Evolutionary conservation across 106 monocot genomes (phyloP).

Genomic region (Posidonia australis): DNA sequence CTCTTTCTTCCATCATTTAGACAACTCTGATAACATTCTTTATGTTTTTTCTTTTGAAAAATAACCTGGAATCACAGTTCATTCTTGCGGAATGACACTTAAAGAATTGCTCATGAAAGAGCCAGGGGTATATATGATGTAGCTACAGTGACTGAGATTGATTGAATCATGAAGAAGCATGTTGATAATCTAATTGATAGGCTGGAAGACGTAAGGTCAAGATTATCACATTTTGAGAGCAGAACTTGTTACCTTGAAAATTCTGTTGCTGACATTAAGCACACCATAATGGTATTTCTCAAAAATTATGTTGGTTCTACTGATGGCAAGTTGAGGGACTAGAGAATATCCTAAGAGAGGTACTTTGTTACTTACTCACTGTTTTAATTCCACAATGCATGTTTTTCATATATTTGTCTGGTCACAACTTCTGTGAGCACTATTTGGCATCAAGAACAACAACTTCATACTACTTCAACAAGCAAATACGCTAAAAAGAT

Average conservation of each 20-base stretch:
- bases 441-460: too few species aligned
- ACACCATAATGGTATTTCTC: constrained; percentile 17
- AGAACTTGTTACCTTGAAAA: constrained; percentile 42
- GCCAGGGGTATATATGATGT: constrained; percentile 20
- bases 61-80: constrained; percentile 40
- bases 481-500: too few species aligned
- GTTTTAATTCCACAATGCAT: not conserved
- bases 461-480: too few species aligned
- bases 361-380: constrained; percentile 2
- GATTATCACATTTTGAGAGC: constrained; percentile 48
- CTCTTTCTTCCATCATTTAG: too few species aligned
- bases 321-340: constrained; percentile 56
- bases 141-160: constrained; percentile 13
- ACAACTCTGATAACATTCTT: too few species aligned
- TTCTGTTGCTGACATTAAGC: constrained; percentile 54
- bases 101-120: constrained; percentile 30
- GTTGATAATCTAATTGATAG: constrained; percentile 8
- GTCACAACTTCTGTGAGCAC: not conserved
- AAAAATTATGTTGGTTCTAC: constrained; percentile 33
- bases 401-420: not conserved
- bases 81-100: constrained; percentile 32
- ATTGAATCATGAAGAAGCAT: constrained; percentile 14
- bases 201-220: constrained; percentile 19
- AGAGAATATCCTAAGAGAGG: constrained; percentile 63
- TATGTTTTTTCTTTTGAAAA: too few species aligned